Percentiles rank a stretch among this genome's conserved stretches.
Evolutionary conservation across 371 early-diverging fungal genomes (phyloP).

Genomic region (Mucor mucedo): DNA sequence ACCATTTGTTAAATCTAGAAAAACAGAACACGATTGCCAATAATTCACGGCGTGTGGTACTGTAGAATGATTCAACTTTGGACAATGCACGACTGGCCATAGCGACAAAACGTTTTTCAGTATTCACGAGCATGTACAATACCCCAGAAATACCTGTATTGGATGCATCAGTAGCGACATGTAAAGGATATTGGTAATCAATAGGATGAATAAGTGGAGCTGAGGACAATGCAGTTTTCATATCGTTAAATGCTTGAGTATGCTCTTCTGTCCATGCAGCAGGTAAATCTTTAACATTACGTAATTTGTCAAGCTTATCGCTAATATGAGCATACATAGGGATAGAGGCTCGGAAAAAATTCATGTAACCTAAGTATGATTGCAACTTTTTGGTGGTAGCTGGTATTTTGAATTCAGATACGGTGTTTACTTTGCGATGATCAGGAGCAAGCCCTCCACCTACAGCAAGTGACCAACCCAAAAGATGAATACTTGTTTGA

Average conservation of each 20-base stretch:
- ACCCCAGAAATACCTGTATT: too few species aligned
- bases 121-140: too few species aligned
- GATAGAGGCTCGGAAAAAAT: slow-evolving; percentile 7
- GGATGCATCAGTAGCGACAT: too few species aligned
- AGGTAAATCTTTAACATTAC: neutral
- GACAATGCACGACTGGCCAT: too few species aligned
- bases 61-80: too few species aligned
- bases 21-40: too few species aligned
- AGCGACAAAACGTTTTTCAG: too few species aligned
- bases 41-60: too few species aligned
- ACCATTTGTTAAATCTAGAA: too few species aligned
- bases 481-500: slow-evolving; percentile 6
- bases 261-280: slow-evolving; percentile 2
- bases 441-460: slow-evolving; percentile 7
- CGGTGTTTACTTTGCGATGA: slow-evolving; percentile 2
- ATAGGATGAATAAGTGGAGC: too few species aligned
- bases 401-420: neutral
- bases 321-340: slow-evolving; percentile 3
- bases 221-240: too few species aligned
- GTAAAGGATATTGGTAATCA: too few species aligned
- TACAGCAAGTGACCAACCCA: slow-evolving; percentile 10
- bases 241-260: slow-evolving; percentile 3
- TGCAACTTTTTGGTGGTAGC: neutral
- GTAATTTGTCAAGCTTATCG: neutral
- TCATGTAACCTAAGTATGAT: slow-evolving; percentile 3